Conservation (phyloP, 306 rosid genomes). For the Lithocarpus polystachyus region DNA sequence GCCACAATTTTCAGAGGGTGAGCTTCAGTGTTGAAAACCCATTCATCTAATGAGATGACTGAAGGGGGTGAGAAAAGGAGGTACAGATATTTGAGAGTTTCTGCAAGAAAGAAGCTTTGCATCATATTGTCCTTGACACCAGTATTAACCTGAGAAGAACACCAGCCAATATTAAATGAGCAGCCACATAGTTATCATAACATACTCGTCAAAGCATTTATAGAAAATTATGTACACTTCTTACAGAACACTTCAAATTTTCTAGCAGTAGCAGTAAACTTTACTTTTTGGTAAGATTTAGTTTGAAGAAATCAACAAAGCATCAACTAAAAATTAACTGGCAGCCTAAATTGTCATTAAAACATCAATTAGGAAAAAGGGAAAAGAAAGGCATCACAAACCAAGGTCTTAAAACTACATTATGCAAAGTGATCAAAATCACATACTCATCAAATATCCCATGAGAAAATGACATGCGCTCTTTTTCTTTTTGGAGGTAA, state of each 20-base stretch:
- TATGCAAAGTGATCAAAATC: not conserved
- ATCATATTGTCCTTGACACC: slow-evolving; percentile 96
- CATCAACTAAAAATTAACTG: not conserved
- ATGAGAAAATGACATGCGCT: not conserved
- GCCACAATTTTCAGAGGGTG: slow-evolving; percentile 82
- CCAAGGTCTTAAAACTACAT: not conserved
- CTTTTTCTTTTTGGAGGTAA: no score
- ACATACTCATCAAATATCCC: not conserved
- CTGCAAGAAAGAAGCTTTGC: slow-evolving; percentile 99
- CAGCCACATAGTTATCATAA: not conserved
- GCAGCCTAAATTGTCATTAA: not conserved
- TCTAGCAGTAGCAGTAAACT: not conserved
- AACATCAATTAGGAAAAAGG: not conserved
- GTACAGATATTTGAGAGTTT: slow-evolving; percentile 91
- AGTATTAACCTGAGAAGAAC: slow-evolving; percentile 65
- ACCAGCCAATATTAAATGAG: slow-evolving; percentile 3
- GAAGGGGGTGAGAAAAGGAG: slow-evolving; percentile 96
- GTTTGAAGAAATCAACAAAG: not conserved
- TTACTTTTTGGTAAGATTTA: not conserved
- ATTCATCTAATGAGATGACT: slow-evolving; percentile 80
- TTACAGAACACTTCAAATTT: not conserved
- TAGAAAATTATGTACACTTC: not conserved
- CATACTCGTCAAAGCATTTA: no score
- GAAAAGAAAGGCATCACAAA: not conserved
- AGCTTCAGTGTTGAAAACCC: slow-evolving; percentile 99